Evolutionary conservation across 2,329 filamentous ascomycete genomes (phyloP), one percentile per base, ranked within the genome.

Genomic region (Penicillium sclerotiorum): DNA sequence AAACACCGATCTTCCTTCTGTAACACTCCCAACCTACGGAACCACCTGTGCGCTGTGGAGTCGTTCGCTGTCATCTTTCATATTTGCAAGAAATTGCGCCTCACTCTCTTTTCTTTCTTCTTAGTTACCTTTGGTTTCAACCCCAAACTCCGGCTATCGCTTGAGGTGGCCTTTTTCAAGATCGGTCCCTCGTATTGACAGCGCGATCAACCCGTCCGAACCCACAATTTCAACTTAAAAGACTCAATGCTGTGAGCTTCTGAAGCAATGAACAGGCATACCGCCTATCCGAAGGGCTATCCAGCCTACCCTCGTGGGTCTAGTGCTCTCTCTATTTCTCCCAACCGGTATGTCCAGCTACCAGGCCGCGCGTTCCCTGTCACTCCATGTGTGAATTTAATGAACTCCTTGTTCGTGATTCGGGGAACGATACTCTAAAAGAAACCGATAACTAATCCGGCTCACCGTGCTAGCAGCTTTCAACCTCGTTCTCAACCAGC

Each of bases 221-320:
- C 25, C 43, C 35, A 45, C 36, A 47, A 33, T 45, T 33, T 42
- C 38, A 37, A 41, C 33, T 32, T 43, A 35, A 39, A 36, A 21
- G 44, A 39, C 60, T 60, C 60, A 36, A 72, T 70, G 70, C 63
- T 63, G 57, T 44, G 59, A 55, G 55, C 42, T 25, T 52, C 45
- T 65, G 84, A 12, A 32, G 77, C 88, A 87, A 91, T 94, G 85
- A 89, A 93, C 70, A 85, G 90, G 78, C 90, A 95, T 80, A 82
- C 88, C 73, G 86, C 86, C 71, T 93, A 88, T 73, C 84, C 87
- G 56, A 95, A 94, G 77, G 92, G 90, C 70, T 75, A 80, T 60
- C 72, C 75, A 56, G 78, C 78, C 68, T 92, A 92, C 71, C 87
- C 88, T 57, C 81, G 86, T 57, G 82, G 81, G 53, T 86, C 76